Evolutionary conservation across 805 yeast species (phyloP), one percentile per base, ranked within the genome.

Genomic region (Metschnikowia borealis): DNA sequence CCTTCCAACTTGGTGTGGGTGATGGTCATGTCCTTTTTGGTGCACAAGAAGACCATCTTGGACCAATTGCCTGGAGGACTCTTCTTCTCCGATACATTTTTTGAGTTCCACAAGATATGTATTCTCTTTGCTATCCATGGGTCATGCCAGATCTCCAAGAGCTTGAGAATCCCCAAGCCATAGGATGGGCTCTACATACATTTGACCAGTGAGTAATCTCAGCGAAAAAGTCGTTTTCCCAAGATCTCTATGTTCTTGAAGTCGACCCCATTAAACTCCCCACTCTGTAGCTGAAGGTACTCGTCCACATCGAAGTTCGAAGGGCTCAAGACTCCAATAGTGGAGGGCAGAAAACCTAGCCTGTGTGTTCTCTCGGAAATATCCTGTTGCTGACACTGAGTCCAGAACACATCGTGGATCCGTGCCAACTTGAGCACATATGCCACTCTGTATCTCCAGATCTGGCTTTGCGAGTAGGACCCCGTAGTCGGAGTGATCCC

Each of bases 111-210:
- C 64, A 85, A 89, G 23, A 59, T 85, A 3, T 78, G 82, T 13
- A 56, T 79, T 4, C 67, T 83, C 4, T 94, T 89, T 65, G 73
- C 83, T 53, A 42, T 86, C 14, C 94, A 89, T 55, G 99, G 99
- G 7, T 87, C 92, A 67, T 85, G 87, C 48, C 90, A 91, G 83
- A 88, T 94, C 54, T 85, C 95, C 51, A 94, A 94, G 75, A 84
- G 92, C 51, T 77, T 94, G 55, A 88, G 86, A 61, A 87, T 94
- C 59, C 97, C 97, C 55, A 94, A 94, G 68, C 88, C 92, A 49
- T 84, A 68, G 45, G 17, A 21, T 13, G 26, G 14, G 21, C 34
- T 15, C 11, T 31, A 10, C 34, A 21, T 39, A 6, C 21, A 39
- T 5, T 11, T 20, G 11, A 14, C 13, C 10, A 42, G 37, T 21